Conservation (phyloP, 768 basidiomycete species). For the Gyrodon lividus region DNA sequence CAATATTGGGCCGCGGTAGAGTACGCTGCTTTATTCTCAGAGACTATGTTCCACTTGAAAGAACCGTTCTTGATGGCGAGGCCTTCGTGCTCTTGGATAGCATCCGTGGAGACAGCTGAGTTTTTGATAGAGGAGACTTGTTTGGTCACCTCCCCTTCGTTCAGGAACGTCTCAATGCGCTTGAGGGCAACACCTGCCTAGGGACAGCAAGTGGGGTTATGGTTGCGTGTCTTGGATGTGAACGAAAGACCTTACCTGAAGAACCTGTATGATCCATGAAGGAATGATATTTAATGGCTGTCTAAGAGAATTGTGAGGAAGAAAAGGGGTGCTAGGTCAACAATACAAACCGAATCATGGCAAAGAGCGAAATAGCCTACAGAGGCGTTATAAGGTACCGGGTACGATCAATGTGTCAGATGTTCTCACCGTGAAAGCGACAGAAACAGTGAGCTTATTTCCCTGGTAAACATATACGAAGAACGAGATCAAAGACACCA, state of each 20-base stretch:
- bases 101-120: constrained; percentile 14
- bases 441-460: constrained; percentile 66
- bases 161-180: constrained; percentile 53
- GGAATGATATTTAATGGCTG: constrained; percentile 75
- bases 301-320: constrained; percentile 25
- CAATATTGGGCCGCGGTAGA: neutral
- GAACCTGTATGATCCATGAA: constrained; percentile 67
- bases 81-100: constrained; percentile 21
- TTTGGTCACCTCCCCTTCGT: constrained; percentile 55
- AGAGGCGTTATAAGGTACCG: neutral
- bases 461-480: constrained; percentile 64
- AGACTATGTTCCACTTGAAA: constrained; percentile 52
- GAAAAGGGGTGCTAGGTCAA: neutral
- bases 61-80: constrained; percentile 48
- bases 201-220: neutral
- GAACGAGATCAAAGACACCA: constrained; percentile 79
- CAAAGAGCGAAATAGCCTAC: constrained; percentile 71
- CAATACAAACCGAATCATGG: constrained; percentile 61
- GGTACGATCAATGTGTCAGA: neutral
- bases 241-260: constrained; percentile 40
- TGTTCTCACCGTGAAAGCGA: constrained; percentile 63
- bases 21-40: constrained; percentile 26
- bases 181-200: constrained; percentile 51
- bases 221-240: neutral
- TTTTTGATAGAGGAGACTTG: constrained; percentile 53